Evolutionary conservation across 2,329 filamentous ascomycete genomes (phyloP).

Genomic region (Pseudogymnoascus verrucosus): DNA sequence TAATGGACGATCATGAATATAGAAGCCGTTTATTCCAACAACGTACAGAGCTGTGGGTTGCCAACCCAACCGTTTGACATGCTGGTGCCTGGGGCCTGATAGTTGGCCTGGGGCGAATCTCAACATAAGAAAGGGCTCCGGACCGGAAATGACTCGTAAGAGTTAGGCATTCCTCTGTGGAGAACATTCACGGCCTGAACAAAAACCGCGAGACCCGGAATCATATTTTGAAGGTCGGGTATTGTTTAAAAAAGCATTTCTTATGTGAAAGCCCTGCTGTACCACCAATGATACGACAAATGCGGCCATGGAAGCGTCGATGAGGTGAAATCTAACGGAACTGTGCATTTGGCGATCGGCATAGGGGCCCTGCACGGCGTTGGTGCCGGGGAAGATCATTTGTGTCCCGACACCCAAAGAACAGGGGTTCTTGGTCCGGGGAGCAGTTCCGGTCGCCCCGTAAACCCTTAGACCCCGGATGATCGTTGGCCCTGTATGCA

Average conservation of each 20-base stretch:
- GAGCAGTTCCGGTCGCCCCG: not conserved
- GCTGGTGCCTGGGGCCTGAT: not conserved
- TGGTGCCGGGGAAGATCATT: not conserved
- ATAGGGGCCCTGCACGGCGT: not conserved
- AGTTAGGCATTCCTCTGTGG: not conserved
- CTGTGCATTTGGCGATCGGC: not conserved
- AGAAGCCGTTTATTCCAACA: not conserved
- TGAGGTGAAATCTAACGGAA: not conserved
- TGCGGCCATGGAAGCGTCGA: not conserved
- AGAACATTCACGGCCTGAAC: not conserved
- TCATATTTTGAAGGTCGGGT: not conserved
- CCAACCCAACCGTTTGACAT: not conserved
- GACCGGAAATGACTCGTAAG: not conserved
- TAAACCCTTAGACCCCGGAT: not conserved
- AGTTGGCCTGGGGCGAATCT: not conserved
- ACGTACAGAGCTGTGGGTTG: not conserved
- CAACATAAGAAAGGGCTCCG: not conserved
- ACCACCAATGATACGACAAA: conserved; percentile 2
- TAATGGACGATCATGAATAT: not conserved
- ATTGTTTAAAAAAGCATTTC: not conserved
- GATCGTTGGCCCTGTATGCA: conserved; percentile 4
- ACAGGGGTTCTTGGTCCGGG: not conserved
- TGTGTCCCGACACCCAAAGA: not conserved
- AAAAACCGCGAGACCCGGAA: not conserved
- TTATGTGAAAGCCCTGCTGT: not conserved